A percentile compares a stretch with the other conserved stretches of the same genome.
Conservation (phyloP, 345 rosid genomes). For the Draba incana region DNA sequence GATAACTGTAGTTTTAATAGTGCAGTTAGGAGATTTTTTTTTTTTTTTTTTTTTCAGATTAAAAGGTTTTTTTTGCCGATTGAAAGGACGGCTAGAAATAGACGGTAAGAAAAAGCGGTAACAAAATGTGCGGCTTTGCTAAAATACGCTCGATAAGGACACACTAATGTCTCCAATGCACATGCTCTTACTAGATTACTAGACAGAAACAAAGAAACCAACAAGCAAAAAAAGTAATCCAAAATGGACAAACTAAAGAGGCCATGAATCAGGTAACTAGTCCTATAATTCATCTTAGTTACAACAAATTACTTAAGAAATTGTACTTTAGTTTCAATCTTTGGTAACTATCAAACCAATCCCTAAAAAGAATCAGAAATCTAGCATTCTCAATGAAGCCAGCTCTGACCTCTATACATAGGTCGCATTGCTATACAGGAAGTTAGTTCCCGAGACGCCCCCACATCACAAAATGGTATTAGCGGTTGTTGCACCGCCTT, state of each 20-base stretch:
- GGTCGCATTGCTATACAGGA: conserved; percentile 39
- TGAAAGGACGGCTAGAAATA: too few relatives aligned
- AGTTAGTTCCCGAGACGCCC: conserved; percentile 34
- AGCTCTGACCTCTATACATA: conserved; percentile 25
- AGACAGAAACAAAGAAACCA: neutral
- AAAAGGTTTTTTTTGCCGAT: neutral
- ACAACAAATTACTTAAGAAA: neutral
- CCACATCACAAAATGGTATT: conserved; percentile 31
- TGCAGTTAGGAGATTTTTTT: neutral
- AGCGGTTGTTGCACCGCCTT: conserved; percentile 22
- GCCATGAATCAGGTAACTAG: neutral
- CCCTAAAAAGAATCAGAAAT: conserved; percentile 18
- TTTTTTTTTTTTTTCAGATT: too few relatives aligned
- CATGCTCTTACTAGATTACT: neutral
- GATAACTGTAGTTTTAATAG: neutral
- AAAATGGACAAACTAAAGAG: conserved; percentile 9
- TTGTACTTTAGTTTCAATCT: neutral
- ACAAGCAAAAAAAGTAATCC: neutral
- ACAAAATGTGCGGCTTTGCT: too few relatives aligned
- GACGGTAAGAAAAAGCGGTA: too few relatives aligned
- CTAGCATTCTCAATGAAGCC: conserved; percentile 34
- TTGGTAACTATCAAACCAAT: conserved; percentile 10
- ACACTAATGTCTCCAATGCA: too few relatives aligned
- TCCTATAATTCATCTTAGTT: neutral
- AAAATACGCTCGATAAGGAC: too few relatives aligned